Evolutionary conservation across 2,329 filamentous ascomycete species (phyloP).

Genomic region (Aspergillus aculeatus): DNA sequence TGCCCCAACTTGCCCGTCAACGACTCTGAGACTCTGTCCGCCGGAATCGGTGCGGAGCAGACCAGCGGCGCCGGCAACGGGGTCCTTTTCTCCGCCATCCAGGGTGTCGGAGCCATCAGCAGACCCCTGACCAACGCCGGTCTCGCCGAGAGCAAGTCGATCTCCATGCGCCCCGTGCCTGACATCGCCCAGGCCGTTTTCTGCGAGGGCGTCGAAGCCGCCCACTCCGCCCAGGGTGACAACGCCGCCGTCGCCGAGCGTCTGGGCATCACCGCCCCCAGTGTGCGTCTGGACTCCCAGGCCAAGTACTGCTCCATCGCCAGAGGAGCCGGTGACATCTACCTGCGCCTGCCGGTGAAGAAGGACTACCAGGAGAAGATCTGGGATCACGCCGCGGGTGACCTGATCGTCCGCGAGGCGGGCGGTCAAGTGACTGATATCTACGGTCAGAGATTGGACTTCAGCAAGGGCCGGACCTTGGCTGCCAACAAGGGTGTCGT

Average conservation of each 20-base stretch:
- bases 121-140: conserved; percentile 63
- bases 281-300: conserved; percentile 95
- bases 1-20: conserved; percentile 94
- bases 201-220: conserved; percentile 94
- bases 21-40: conserved; percentile 68
- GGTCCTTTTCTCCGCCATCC: conserved; percentile 82
- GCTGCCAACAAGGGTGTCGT: conserved; percentile 91
- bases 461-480: conserved; percentile 80
- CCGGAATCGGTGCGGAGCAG: conserved; percentile 71
- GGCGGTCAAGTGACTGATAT: conserved; percentile 91
- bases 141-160: conserved; percentile 55
- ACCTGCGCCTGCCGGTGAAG: conserved; percentile 81
- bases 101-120: conserved; percentile 76
- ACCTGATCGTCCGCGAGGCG: conserved; percentile 89
- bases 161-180: conserved; percentile 74
- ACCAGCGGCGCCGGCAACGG: conserved; percentile 74
- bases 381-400: conserved; percentile 96
- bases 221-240: conserved; percentile 85
- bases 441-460: conserved; percentile 79
- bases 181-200: conserved; percentile 81
- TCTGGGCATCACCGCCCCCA: conserved; percentile 83
- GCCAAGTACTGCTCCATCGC: conserved; percentile 97
- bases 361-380: conserved; percentile 97
- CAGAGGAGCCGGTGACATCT: conserved; percentile 89
- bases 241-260: conserved; percentile 79